These are phyloP conservation scores for Thalassiosira oceanica DNA, from an alignment of 352 stramenopile species.

Conservation along the genomic window DNA sequence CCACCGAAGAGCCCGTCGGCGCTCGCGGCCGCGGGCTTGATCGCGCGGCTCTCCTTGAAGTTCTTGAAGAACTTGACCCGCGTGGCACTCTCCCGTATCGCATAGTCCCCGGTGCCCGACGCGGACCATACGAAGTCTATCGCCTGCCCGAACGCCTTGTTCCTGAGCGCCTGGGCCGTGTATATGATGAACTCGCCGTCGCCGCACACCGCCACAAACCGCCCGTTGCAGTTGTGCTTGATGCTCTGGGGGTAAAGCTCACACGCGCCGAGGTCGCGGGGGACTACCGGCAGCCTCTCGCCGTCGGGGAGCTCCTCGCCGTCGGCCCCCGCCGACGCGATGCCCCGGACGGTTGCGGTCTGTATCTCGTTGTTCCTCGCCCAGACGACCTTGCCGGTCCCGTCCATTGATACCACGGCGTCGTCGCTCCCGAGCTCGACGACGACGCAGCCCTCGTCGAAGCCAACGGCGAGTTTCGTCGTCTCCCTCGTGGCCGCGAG, in stretches of 20 bases:
- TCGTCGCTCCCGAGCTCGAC: slow-evolving; percentile 96
- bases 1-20: slow-evolving; percentile 96
- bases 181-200: slow-evolving; percentile 99
- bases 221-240: slow-evolving; percentile 98
- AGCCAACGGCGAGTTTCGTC: slow-evolving; percentile 93
- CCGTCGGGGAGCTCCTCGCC: slow-evolving; percentile 84
- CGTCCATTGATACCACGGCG: slow-evolving; percentile 97
- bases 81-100: slow-evolving; percentile 94
- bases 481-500: slow-evolving; percentile 83
- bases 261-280: slow-evolving; percentile 93
- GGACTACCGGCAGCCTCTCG: slow-evolving; percentile 73
- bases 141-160: slow-evolving; percentile 95
- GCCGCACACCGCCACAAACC: slow-evolving; percentile 96
- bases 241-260: slow-evolving; percentile 98
- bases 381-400: slow-evolving; percentile 97
- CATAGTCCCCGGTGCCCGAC: slow-evolving; percentile 96
- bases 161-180: slow-evolving; percentile 91
- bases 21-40: slow-evolving; percentile 91
- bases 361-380: slow-evolving; percentile 98
- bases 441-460: slow-evolving; percentile 95
- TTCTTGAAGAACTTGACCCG: slow-evolving; percentile 98
- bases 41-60: slow-evolving; percentile 95
- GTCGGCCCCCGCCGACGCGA: slow-evolving; percentile 61
- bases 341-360: slow-evolving; percentile 89
- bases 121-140: slow-evolving; percentile 98